These are phyloP conservation scores for Colletotrichum truncatum DNA, from an alignment of 2,329 filamentous ascomycete genomes.

Conservation along the genomic window DNA sequence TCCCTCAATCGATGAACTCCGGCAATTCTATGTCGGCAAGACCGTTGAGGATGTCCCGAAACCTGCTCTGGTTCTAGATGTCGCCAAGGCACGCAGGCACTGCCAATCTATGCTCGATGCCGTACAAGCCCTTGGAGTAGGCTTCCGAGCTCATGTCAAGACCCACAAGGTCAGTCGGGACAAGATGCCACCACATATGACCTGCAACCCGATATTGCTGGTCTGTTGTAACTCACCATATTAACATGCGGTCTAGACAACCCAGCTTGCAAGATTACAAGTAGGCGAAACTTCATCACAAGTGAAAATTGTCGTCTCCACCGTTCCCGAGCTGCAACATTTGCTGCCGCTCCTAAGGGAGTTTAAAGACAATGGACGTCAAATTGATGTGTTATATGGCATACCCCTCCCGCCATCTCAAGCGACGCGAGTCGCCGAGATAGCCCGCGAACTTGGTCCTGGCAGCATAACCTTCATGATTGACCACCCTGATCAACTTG, in stretches of 20 bases:
- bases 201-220: too few species aligned
- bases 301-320: constrained; percentile 68
- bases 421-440: constrained; percentile 54
- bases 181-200: too few species aligned
- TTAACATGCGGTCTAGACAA: constrained; percentile 50
- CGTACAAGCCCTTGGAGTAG: constrained; percentile 55
- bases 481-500: constrained; percentile 63
- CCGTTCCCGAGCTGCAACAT: constrained; percentile 66
- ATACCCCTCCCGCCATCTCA: constrained; percentile 66
- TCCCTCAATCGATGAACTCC: constrained; percentile 22
- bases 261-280: constrained; percentile 63
- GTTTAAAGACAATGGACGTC: constrained; percentile 22
- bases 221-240: fast-evolving
- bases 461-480: constrained; percentile 62
- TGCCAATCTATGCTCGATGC: constrained; percentile 66
- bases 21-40: constrained; percentile 38
- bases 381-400: constrained; percentile 63
- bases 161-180: constrained; percentile 69
- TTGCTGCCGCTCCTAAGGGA: constrained; percentile 54
- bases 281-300: constrained; percentile 50
- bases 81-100: constrained; percentile 60
- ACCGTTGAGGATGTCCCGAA: constrained; percentile 51
- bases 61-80: constrained; percentile 65
- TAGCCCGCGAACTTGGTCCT: constrained; percentile 55
- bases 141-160: constrained; percentile 71